phyloP scores from a whole-genome alignment of 345 rosid species.

The Excoecaria cochinchinensis region DNA sequence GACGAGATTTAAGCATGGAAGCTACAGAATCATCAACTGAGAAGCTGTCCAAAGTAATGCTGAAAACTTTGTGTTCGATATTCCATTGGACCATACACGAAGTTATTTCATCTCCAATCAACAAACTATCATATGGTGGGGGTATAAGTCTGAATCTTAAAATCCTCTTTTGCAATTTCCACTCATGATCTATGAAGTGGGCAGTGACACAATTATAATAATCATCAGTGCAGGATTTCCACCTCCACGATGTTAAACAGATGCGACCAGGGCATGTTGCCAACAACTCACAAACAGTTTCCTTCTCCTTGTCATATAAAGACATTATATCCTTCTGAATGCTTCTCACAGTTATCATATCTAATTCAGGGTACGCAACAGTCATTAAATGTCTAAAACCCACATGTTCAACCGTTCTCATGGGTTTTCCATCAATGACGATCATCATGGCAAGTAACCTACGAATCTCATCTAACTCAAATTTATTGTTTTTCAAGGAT shows the following conservation, averaged over 20 bases:
- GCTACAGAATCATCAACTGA: slow-evolving; percentile 19
- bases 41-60: slow-evolving; percentile 21
- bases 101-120: slow-evolving; percentile 26
- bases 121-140: slow-evolving; percentile 27
- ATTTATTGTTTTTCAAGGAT: slow-evolving; percentile 14
- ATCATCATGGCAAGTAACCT: slow-evolving; percentile 26
- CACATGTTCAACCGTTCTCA: slow-evolving; percentile 23
- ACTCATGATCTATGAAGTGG: slow-evolving; percentile 30
- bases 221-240: slow-evolving; percentile 26
- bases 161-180: slow-evolving; percentile 34
- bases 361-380: slow-evolving; percentile 30
- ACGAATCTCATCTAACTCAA: slow-evolving; percentile 24
- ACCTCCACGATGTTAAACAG: slow-evolving; percentile 28
- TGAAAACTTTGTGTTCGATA: slow-evolving; percentile 32
- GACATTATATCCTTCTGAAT: slow-evolving; percentile 25
- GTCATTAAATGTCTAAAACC: slow-evolving; percentile 27
- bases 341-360: slow-evolving; percentile 14
- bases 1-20: slow-evolving; percentile 24
- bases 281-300: slow-evolving; percentile 23
- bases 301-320: slow-evolving; percentile 21
- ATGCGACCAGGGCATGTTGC: slow-evolving; percentile 36
- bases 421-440: slow-evolving; percentile 21
- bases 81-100: slow-evolving; percentile 30
- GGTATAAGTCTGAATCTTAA: slow-evolving; percentile 28
- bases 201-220: slow-evolving; percentile 25